Evolutionary conservation across 2,329 filamentous ascomycete species (phyloP).

Genomic region (Xylariaceae sp.): DNA sequence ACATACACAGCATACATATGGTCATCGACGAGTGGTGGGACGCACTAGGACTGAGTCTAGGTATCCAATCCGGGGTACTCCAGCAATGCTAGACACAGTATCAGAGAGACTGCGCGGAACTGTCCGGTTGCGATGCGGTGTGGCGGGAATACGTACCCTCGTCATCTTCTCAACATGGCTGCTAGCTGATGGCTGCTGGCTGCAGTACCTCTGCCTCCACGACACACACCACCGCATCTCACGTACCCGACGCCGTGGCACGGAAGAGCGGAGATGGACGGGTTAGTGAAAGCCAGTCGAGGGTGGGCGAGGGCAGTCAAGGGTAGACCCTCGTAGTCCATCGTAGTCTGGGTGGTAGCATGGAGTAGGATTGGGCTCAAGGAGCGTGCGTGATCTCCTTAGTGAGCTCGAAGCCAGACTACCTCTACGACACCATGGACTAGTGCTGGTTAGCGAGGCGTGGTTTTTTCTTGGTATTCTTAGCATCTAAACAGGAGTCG

Average conservation of each 20-base stretch:
- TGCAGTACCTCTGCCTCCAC: too few relatives aligned
- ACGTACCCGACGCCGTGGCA: too few relatives aligned
- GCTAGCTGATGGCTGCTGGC: too few relatives aligned
- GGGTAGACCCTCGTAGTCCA: neutral
- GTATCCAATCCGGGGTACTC: neutral
- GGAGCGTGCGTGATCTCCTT: neutral
- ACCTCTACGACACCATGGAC: neutral
- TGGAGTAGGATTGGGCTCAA: neutral
- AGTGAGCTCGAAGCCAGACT: neutral
- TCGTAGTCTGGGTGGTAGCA: neutral
- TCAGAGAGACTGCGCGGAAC: neutral
- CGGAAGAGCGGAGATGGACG: neutral
- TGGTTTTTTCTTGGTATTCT: neutral
- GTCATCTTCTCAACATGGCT: too few relatives aligned
- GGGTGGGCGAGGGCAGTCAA: too few relatives aligned
- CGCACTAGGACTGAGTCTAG: neutral
- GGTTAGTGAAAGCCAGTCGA: neutral
- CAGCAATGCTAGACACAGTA: slow-evolving; percentile 10
- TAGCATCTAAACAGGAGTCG: too few relatives aligned
- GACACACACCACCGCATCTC: too few relatives aligned
- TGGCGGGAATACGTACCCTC: neutral
- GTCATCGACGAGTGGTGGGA: neutral
- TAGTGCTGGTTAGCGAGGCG: neutral
- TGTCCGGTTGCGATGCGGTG: neutral
- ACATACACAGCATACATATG: too few relatives aligned